Base-by-base conservation (phyloP, 225 moss, liverwort and hornwort genomes). In the Anthoceros angustus region DNA sequence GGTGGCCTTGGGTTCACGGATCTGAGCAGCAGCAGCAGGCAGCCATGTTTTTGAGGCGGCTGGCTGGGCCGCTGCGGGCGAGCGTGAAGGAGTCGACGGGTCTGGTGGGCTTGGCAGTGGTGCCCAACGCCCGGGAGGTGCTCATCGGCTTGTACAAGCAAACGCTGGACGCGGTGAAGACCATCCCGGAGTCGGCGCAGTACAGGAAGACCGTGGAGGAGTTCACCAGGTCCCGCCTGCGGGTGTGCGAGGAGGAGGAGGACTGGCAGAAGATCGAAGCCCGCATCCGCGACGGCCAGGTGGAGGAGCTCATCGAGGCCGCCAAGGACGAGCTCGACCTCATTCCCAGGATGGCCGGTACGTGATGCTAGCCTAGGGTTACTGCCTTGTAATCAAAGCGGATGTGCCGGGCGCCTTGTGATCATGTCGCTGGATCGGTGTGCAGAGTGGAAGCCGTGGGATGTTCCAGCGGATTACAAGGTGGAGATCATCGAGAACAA, bases 391-490 rank as follows among this genome's bases (percentile, higher is more conserved):
- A 41, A 3, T 2, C 23, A 11, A 12, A 10, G 21, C 12, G 23
- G 20, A 24, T 63, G 23, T 10, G 20, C 2, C 12, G 62, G 11
- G 62, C 11, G 11, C 11, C 12, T 63, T 63, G 11, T 15, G 6
- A 24, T 64, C 16, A 23, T 2, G 23, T 4, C 25, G 5, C 40
- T 64, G 15, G 15, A 15, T 64, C 20, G n/a, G 43, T 74, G n/a
- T 77, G 70, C 75, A 77, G 95, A 88, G 69, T 98, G 92, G 92
- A 98, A 87, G 69, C 92, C 95, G 10, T 98, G 95, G 95, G 95
- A 89, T 66, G 85, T 86, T 40, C 82, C 95, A 1, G 95, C 86
- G 40, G 92, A 85, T 9, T 84, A 84, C n/a, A 84, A 79, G 68
- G 87, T 92, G 40, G 82, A 83, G 75, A 71, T 98, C 50, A 72